phyloP scores from a whole-genome alignment of 2,329 filamentous ascomycete genomes.

The Rutstroemia sp. region DNA sequence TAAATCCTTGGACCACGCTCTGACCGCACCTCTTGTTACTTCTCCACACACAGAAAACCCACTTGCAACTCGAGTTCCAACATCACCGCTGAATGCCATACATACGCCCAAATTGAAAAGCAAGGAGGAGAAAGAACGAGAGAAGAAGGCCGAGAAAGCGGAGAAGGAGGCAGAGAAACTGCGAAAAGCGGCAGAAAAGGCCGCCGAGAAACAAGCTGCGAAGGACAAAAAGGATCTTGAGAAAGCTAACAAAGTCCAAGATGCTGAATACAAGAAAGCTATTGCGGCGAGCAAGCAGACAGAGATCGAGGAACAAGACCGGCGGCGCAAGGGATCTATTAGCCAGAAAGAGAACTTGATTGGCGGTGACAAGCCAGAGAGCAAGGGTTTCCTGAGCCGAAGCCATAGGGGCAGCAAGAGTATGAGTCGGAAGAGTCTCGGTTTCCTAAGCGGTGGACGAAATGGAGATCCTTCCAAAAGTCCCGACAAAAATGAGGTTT shows the following conservation, averaged over 20 bases:
- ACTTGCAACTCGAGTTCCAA: slow-evolving; percentile 28
- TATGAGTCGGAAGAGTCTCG: slow-evolving; percentile 66
- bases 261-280: slow-evolving; percentile 2
- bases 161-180: slow-evolving; percentile 43
- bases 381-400: slow-evolving; percentile 38
- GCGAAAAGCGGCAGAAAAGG: slow-evolving; percentile 27
- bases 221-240: slow-evolving; percentile 6
- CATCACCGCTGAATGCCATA: slow-evolving; percentile 26
- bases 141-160: slow-evolving; percentile 59
- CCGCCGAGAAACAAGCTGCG: slow-evolving; percentile 35
- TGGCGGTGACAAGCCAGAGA: slow-evolving; percentile 15
- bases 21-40: slow-evolving; percentile 48
- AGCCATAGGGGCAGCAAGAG: slow-evolving; percentile 70
- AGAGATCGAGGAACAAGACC: neutral
- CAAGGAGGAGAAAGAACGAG: slow-evolving; percentile 56
- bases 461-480: slow-evolving; percentile 32
- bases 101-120: slow-evolving; percentile 30
- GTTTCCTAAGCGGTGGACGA: slow-evolving; percentile 45
- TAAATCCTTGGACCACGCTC: slow-evolving; percentile 55
- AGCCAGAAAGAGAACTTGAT: slow-evolving; percentile 1
- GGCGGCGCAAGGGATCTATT: neutral
- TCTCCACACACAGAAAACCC: slow-evolving; percentile 19
- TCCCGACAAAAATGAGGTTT: slow-evolving; percentile 10
- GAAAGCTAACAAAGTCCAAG: slow-evolving; percentile 2
- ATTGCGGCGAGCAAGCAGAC: slow-evolving; percentile 4